Evolutionary conservation across 1,284 basidiomycete species (phyloP), one percentile per base, ranked within the genome.

Genomic region (Sanghuangporus baumii): DNA sequence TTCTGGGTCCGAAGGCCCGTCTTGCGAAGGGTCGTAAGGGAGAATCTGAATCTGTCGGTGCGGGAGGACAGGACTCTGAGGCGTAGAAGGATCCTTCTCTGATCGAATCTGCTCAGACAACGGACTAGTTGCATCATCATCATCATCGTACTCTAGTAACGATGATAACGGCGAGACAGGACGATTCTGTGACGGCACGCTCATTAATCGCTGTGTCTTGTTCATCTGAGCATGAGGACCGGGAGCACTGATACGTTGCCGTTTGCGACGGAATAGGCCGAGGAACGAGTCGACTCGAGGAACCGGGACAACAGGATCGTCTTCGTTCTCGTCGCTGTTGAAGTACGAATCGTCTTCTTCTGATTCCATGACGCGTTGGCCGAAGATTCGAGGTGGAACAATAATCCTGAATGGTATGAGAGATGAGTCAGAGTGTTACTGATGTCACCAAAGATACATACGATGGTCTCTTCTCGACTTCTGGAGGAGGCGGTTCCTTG

Each of bases 291-390:
- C 54, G 14, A 38, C 34, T 18, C 57, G 40, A 18, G 54, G 36
- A 11, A 60, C 50, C 14, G 57, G 57, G 2, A 55, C 56, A 48
- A 58, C 57, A 38, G 61, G 75, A 26, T 87, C 82, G 48, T 87
- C 85, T 40, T 92, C 91, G 60, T 87, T 84, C 64, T 91, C 90
- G 36, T 89, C 88, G 16, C 77, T 82, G 68, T 94, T 93, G 81
- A 97, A 97, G 79, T 96, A 98, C 66, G 92, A 87, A 70, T 83
- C 81, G 55, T 98, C 94, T 69, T 94, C 91, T 69, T 88, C 88
- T 4, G 79, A 79, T 66, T 91, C 86, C 68, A 85, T 74, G 61
- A 75, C 71, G 69, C 85, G 79, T 65, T 70, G 67, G 68, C 76
- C 77, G 66, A 46, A 54, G 61, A 65, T 38, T 59, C 61, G 56